Evolutionary conservation across 2,329 filamentous ascomycete species (phyloP), one percentile per base, ranked within the genome.

Genomic region (Tolypocladium inflatum): DNA sequence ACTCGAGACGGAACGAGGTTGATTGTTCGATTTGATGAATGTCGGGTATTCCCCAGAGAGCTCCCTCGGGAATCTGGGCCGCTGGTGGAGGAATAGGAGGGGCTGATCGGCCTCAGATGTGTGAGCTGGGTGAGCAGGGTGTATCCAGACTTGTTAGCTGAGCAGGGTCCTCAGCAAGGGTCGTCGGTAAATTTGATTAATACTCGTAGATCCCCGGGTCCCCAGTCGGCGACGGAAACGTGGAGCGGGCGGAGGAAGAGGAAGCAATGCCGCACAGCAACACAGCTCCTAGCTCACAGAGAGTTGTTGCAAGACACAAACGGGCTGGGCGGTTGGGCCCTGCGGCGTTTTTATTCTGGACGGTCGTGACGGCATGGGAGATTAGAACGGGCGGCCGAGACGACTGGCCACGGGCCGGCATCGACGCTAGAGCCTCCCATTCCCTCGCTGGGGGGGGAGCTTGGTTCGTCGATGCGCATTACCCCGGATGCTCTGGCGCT

Each of bases 401-500:
- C 53, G 17, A 55, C 15, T 41, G 35, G 52, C 21, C 38, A 19
- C 37, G 26, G n/a, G 30, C 53, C 41, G 17, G 38, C 23, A 8
- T 55, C 39, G 23, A 55, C 53, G 38, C 53, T 42, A 42, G 21
- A 55, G 53, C 53, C 13, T 41, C n/a, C 53, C 38, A 17, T 41
- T n/a, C 17, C 52, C 23, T 50, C 45, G 26, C 45, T 19, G 26
- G n/a, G n/a, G n/a, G 23, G 17, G 37, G 53, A 30, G 53, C 53
- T 54, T 30, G n/a, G 15, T 2, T 33, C 23, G 23, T 13, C 11
- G 15, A 33, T 30, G 35, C 7, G 53, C 37, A 55, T 39, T 54
- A 43, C 53, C 56, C 55, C 58, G 37, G 51, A 50, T 13, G n/a
- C 39, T 56, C 51, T 10, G 33, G 54, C 55, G 38, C 58, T 66